These are phyloP conservation scores for Exophiala sideris DNA, from an alignment of 2,329 filamentous ascomycete genomes.

Conservation along the genomic window DNA sequence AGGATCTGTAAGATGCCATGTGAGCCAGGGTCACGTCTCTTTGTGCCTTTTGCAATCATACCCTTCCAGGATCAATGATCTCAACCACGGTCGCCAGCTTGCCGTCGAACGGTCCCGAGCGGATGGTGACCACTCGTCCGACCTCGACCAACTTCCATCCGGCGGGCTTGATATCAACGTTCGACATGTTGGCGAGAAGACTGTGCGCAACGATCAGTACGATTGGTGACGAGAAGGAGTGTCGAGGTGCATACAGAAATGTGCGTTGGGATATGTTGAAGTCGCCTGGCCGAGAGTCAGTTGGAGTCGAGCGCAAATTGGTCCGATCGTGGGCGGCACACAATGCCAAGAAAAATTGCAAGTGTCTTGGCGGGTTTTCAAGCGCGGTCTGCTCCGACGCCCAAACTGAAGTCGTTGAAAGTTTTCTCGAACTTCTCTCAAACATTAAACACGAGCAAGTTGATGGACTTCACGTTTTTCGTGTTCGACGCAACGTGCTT, in stretches of 20 bases:
- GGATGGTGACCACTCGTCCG: slow-evolving; percentile 93
- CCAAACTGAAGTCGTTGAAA: too few species aligned
- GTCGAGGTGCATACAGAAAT: slow-evolving; percentile 13
- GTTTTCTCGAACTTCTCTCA: too few species aligned
- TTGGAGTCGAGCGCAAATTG: slow-evolving; percentile 1
- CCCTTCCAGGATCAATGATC: slow-evolving; percentile 99
- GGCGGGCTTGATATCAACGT: slow-evolving; percentile 76
- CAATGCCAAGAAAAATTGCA: too few species aligned
- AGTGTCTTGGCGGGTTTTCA: background rate
- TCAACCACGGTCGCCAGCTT: slow-evolving; percentile 93
- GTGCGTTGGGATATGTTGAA: slow-evolving; percentile 8
- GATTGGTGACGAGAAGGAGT: background rate
- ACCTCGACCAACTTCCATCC: slow-evolving; percentile 97
- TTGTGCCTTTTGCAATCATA: slow-evolving; percentile 57
- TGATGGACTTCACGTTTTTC: too few species aligned
- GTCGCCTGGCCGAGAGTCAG: slow-evolving; percentile 5
- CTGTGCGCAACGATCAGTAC: slow-evolving; percentile 18
- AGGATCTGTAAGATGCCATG: slow-evolving; percentile 65
- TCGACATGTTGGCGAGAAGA: slow-evolving; percentile 57
- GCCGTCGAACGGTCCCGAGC: slow-evolving; percentile 75
- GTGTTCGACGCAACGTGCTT: too few species aligned
- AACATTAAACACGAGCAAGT: too few species aligned
- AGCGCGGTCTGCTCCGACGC: too few species aligned
- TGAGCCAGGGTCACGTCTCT: slow-evolving; percentile 6
- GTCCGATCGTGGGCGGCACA: background rate